Evolutionary conservation across 768 basidiomycete species (phyloP), one percentile per base, ranked within the genome.

Genomic region (Mrakia gelida): DNA sequence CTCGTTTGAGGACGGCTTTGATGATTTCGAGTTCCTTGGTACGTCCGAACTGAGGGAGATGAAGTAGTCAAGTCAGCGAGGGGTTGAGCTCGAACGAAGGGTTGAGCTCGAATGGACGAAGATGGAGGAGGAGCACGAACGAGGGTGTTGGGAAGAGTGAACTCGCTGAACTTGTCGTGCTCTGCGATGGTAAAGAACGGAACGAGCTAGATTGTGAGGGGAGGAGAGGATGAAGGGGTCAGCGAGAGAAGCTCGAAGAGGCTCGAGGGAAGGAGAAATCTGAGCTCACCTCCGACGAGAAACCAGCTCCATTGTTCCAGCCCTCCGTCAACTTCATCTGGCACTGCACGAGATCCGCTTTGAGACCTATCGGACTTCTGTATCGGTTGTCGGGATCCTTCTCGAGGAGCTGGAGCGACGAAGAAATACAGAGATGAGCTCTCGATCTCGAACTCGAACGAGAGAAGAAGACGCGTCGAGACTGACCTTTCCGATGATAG

Each of bases 311-410:
- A 38, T 32, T 16, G 49, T 52, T 43, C 63, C 79, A 78, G 2
- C 78, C 75, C 34, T 80, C 75, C 86, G 84, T 86, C 56, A 92
- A 86, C 34, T 89, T 86, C 63, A 88, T 85, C 82, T 92, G 91
- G 78, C 91, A 91, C 81, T 91, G 88, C 74, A 91, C 82, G 23
- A 92, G 85, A 81, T 92, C 91, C 26, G 85, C 85, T 81, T 89
- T 90, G 70, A 92, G 85, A 0, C 91, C 91, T 80, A 89, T 87
- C 0, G 91, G 91, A 82, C 90, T 90, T 81, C 91, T 90, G 81
- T 92, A 92, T 68, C 91, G 87, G 59, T 84, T 81, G 82, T 91
- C 91, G 0, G 91, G 90, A 76, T 86, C 88, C 83, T 92, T 92
- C 8, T 87, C 84, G n/a, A 91, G 86, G 41, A 92, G 87, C 90